Conservation (phyloP, 2,329 filamentous ascomycete genomes). For the Endoconidiophora laricicola region DNA sequence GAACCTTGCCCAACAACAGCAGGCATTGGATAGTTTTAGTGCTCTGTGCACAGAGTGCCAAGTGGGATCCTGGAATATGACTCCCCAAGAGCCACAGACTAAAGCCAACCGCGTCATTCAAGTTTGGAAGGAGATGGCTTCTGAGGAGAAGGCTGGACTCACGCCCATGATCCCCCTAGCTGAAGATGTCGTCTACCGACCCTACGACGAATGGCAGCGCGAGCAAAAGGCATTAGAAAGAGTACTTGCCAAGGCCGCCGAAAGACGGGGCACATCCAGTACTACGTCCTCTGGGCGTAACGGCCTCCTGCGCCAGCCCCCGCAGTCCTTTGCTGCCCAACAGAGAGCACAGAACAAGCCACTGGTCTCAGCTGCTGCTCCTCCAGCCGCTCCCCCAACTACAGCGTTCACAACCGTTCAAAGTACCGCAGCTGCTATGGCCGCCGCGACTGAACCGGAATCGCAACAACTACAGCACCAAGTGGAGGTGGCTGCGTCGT, state of each 20-base stretch:
- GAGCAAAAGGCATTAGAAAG: slow-evolving; percentile 26
- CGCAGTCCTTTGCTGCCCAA: slow-evolving; percentile 51
- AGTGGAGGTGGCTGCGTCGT: background rate
- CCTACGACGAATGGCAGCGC: slow-evolving; percentile 42
- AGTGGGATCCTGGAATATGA: slow-evolving; percentile 26
- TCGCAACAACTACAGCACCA: background rate
- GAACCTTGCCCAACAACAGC: slow-evolving; percentile 26
- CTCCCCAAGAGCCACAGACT: slow-evolving; percentile 24
- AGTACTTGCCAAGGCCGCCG: slow-evolving; percentile 1
- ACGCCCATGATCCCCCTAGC: slow-evolving; percentile 46
- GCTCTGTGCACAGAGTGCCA: slow-evolving; percentile 41
- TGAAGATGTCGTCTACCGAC: slow-evolving; percentile 45
- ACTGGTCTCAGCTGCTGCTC: slow-evolving; percentile 20
- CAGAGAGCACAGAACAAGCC: slow-evolving; percentile 38
- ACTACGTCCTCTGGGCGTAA: slow-evolving; percentile 17
- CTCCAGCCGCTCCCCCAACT: slow-evolving; percentile 12
- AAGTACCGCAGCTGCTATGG: slow-evolving; percentile 11
- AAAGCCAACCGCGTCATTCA: slow-evolving; percentile 29
- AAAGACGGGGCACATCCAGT: slow-evolving; percentile 10
- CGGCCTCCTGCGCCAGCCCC: slow-evolving; percentile 34
- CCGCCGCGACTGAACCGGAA: slow-evolving; percentile 4
- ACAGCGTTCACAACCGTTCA: slow-evolving; percentile 11
- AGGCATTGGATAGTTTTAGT: slow-evolving; percentile 35
- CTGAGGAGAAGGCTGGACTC: slow-evolving; percentile 49
- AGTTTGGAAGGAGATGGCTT: slow-evolving; percentile 49